These are phyloP conservation scores for Geranium rotundifolium DNA, from an alignment of 345 rosid genomes.

Conservation along the genomic window DNA sequence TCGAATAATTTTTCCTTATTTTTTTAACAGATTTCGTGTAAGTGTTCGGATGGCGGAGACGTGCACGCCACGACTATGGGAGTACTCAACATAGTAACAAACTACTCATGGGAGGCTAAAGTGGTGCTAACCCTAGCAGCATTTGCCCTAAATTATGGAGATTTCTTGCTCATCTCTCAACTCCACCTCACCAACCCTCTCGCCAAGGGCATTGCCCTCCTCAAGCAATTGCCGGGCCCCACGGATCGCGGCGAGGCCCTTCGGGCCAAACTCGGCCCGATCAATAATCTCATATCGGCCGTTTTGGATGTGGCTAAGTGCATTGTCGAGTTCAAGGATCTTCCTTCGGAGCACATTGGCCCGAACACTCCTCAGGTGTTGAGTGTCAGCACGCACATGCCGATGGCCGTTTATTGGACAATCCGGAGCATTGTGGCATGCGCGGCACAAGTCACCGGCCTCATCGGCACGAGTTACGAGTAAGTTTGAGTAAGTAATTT, in stretches of 20 bases:
- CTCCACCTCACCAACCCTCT: conserved; percentile 37
- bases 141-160: conserved; percentile 44
- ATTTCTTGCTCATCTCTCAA: conserved; percentile 48
- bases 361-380: conserved; percentile 20
- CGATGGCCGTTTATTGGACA: conserved; percentile 55
- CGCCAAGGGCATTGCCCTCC: conserved; percentile 42
- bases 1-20: background rate
- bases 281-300: conserved; percentile 23
- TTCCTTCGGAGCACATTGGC: conserved; percentile 33
- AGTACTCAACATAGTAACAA: conserved; percentile 25
- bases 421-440: conserved; percentile 35
- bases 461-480: conserved; percentile 41
- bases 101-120: conserved; percentile 51
- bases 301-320: conserved; percentile 36
- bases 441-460: conserved; percentile 32
- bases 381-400: conserved; percentile 29
- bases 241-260: conserved; percentile 19
- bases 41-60: conserved; percentile 32
- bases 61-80: conserved; percentile 32
- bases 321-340: conserved; percentile 37
- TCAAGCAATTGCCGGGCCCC: conserved; percentile 42
- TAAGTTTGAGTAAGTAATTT: conserved; percentile 6
- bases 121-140: conserved; percentile 45
- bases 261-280: conserved; percentile 29
- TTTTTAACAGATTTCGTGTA: conserved; percentile 33